These are phyloP conservation scores for Aechmea fasciata DNA, from an alignment of 176 grass and related monocot species.

Conservation along the genomic window DNA sequence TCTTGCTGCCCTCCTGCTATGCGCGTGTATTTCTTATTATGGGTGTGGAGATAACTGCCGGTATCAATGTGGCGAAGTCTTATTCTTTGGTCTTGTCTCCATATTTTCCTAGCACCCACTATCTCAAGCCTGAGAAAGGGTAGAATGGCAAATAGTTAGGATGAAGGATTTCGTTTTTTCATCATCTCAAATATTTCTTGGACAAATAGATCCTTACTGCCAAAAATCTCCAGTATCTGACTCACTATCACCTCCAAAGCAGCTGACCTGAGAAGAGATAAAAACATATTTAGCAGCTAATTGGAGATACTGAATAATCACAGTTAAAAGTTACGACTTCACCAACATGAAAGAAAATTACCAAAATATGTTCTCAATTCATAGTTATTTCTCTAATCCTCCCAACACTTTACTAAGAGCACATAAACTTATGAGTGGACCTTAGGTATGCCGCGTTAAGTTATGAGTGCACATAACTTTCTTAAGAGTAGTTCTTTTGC, in stretches of 20 bases:
- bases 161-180: conserved; percentile 2
- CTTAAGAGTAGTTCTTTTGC: background rate
- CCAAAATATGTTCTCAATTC: background rate
- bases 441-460: background rate
- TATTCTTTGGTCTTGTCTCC: conserved; percentile 73
- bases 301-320: background rate
- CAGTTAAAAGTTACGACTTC: no score
- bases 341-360: background rate
- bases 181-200: background rate
- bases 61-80: conserved; percentile 70
- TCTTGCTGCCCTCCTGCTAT: conserved; percentile 93
- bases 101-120: conserved; percentile 52
- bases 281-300: conserved; percentile 4
- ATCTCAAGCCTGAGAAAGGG: conserved; percentile 52
- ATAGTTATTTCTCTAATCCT: background rate
- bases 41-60: conserved; percentile 79
- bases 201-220: conserved; percentile 35
- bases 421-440: no score
- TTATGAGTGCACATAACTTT: background rate
- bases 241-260: conserved; percentile 65
- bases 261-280: conserved; percentile 54
- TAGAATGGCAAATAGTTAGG: background rate
- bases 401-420: background rate
- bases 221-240: conserved; percentile 94
- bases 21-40: conserved; percentile 81